Base-by-base conservation (phyloP, 2,329 filamentous ascomycete species). In the Trichoderma sp. region DNA sequence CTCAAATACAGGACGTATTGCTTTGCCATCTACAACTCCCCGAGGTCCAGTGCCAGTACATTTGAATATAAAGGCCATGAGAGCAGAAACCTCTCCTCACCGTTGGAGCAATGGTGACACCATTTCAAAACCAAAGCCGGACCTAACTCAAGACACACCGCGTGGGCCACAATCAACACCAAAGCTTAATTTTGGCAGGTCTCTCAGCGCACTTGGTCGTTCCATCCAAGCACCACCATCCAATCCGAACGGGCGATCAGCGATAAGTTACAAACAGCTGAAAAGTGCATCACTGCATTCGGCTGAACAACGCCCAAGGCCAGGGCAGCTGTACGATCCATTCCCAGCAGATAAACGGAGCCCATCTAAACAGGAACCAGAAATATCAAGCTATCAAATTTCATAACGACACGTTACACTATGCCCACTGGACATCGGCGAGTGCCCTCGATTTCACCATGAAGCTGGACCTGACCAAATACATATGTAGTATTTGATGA, bases 1-100 rank as follows among this genome's bases (percentile, higher is more conserved):
- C 17, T 53, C 63, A 2, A 48, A 45, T 32, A 25, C 25, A 13
- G 37, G 63, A n/a, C 63, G 63, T 15, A 25, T 29, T 13, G 59
- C 37, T 25, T 37, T 68, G 35, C 39, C 70, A 12, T 72, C 72
- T 19, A 74, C 73, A 9, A 75, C 73, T 6, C 73, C 73, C 8
- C 67, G 56, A 52, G 72, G 68, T n/a, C 72, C 72, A 27, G 57
- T 72, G 6, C 70, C 73, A 8, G 12, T 45, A 25, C 68, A 68
- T 27, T 42, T 73, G 9, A 63, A 56, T 35, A 45, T 59, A 9
- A 66, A 53, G 25, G 12, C 42, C 37, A 48, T 60, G 37, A 52
- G 37, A 56, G 13, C 27, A 65, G 63, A 48, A 29, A 9, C 37
- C 13, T 65, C 52, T 15, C 52, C 63, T 42, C 48, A 32, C 15